These are phyloP conservation scores for Rhodotorula mucilaginosa DNA, from an alignment of 1,284 basidiomycete genomes.

Conservation along the genomic window DNA sequence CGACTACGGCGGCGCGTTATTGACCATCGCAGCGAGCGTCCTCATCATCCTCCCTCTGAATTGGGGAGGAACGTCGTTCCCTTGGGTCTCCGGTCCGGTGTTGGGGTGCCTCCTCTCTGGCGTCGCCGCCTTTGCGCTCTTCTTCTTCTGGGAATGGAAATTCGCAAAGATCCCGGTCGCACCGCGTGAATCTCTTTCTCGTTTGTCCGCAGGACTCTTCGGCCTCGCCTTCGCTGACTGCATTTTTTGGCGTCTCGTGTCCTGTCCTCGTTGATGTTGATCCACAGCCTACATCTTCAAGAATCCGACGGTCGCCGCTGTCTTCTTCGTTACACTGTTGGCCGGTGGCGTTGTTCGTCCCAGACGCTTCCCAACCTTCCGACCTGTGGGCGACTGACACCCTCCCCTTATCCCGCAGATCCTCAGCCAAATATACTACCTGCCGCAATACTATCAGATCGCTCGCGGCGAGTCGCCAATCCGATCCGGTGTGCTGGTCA, in stretches of 20 bases:
- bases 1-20: conserved; percentile 62
- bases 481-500: conserved; percentile 61
- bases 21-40: conserved; percentile 61
- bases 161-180: conserved; percentile 60
- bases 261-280: not conserved
- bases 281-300: conserved; percentile 67
- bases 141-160: conserved; percentile 71
- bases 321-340: conserved; percentile 65
- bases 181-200: conserved; percentile 39
- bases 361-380: not conserved
- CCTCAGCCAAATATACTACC: conserved; percentile 57
- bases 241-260: too few relatives aligned
- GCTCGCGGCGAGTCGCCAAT: conserved; percentile 64
- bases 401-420: not conserved
- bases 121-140: conserved; percentile 51
- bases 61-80: conserved; percentile 55
- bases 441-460: conserved; percentile 50
- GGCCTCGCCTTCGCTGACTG: not conserved
- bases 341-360: conserved; percentile 41
- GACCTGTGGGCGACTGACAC: not conserved
- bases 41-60: conserved; percentile 68
- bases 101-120: conserved; percentile 35
- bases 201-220: not conserved
- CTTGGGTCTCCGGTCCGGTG: conserved; percentile 48
- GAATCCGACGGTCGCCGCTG: conserved; percentile 64